Conservation (phyloP, 1,284 basidiomycete species). For the Erythrobasidium hasegawianum region DNA sequence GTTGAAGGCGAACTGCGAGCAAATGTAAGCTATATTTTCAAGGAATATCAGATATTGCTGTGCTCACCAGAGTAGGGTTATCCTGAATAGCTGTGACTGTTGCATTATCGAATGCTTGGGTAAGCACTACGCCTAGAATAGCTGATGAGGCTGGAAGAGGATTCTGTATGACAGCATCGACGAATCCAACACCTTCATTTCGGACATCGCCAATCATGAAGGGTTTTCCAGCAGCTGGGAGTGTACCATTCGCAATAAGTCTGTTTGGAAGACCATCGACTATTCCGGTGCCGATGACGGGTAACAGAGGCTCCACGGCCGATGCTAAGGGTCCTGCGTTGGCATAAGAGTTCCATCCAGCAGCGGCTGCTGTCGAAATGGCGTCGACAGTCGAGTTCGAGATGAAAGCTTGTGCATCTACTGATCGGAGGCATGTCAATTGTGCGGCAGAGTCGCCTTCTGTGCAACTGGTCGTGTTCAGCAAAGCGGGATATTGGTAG, state of each 20-base stretch:
- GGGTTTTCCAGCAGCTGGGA: conserved; percentile 18
- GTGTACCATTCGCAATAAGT: conserved; percentile 18
- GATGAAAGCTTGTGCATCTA: conserved; percentile 11
- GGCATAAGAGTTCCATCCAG: conserved; percentile 3
- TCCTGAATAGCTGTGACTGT: conserved; percentile 13
- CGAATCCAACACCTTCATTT: conserved; percentile 30
- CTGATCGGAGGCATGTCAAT: conserved; percentile 20
- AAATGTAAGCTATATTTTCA: not conserved
- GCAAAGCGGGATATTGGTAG: conserved; percentile 20
- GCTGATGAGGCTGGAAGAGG: conserved; percentile 21
- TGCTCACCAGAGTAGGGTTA: conserved; percentile 23
- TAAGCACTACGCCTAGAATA: conserved; percentile 13
- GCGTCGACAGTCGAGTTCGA: not conserved
- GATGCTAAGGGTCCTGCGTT: conserved; percentile 14
- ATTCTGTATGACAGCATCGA: not conserved
- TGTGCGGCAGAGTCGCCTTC: conserved; percentile 3
- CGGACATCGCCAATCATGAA: conserved; percentile 30
- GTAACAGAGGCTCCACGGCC: conserved; percentile 31
- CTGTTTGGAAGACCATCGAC: conserved; percentile 23
- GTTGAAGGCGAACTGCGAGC: conserved; percentile 31
- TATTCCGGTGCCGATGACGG: conserved; percentile 32
- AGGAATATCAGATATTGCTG: not conserved
- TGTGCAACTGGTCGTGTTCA: conserved; percentile 26
- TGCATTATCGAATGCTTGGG: conserved; percentile 8
- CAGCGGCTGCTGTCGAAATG: conserved; percentile 3